Evolutionary conservation across 2,329 filamentous ascomycete species (phyloP).

Genomic region (Colletotrichum graminicola): DNA sequence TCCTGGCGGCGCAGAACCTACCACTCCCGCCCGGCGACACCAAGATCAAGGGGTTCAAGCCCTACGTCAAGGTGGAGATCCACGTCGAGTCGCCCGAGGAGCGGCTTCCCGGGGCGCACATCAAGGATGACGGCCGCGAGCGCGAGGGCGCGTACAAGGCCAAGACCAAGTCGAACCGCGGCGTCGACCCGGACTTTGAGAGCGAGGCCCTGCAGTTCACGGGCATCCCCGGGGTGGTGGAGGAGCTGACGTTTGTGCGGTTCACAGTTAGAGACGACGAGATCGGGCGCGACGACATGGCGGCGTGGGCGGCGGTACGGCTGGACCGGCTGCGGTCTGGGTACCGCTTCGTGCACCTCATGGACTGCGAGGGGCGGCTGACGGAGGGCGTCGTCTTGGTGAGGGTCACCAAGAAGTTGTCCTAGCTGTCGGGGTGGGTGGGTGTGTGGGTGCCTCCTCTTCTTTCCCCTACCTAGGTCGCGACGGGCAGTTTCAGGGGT

Average conservation of each 20-base stretch:
- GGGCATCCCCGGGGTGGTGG: conserved; percentile 67
- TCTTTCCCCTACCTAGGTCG: neutral
- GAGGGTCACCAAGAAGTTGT: conserved; percentile 73
- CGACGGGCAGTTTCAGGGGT: neutral
- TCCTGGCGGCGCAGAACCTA: conserved; percentile 82
- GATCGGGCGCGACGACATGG: conserved; percentile 80
- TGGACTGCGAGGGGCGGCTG: conserved; percentile 75
- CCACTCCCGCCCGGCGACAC: conserved; percentile 71
- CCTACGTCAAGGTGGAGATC: conserved; percentile 86
- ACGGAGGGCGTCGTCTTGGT: conserved; percentile 80
- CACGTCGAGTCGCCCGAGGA: conserved; percentile 79
- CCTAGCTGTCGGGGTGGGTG: conserved; percentile 24
- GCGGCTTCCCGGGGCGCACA: conserved; percentile 50
- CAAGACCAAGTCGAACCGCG: conserved; percentile 68
- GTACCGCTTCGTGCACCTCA: conserved; percentile 81
- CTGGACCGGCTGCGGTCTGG: conserved; percentile 84
- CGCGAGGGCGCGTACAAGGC: conserved; percentile 66
- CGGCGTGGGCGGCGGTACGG: conserved; percentile 90
- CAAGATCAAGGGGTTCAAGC: conserved; percentile 71
- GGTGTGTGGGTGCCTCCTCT: neutral
- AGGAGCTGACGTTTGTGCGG: conserved; percentile 79
- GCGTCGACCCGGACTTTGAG: conserved; percentile 73
- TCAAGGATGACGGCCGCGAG: conserved; percentile 56
- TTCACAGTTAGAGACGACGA: conserved; percentile 93
- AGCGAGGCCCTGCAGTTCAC: conserved; percentile 70